phyloP scores from a whole-genome alignment of 306 rosid genomes.

The Lablab purpureus region DNA sequence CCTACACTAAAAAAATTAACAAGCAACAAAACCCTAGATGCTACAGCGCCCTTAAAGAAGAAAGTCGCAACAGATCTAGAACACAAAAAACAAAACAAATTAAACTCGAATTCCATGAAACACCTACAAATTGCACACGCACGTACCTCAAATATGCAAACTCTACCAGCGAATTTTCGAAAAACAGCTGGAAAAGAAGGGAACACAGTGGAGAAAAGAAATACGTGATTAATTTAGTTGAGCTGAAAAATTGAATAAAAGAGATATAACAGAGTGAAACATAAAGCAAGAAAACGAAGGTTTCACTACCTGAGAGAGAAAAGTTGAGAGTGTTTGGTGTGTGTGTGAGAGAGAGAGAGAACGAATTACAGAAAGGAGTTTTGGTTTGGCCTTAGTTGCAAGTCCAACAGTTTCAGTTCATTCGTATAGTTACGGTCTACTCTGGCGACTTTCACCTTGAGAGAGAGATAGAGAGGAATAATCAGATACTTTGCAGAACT shows the following conservation, averaged over 20 bases:
- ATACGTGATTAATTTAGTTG: not conserved
- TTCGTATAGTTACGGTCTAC: conserved; percentile 51
- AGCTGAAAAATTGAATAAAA: conserved; percentile 23
- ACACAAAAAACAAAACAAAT: conserved; percentile 35
- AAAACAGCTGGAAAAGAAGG: conserved; percentile 7
- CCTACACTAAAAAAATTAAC: not conserved
- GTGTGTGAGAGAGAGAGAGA: conserved; percentile 52
- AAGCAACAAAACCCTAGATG: conserved; percentile 48
- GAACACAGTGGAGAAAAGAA: conserved; percentile 15
- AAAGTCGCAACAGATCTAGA: conserved; percentile 54
- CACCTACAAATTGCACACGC: not conserved
- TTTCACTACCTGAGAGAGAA: conserved; percentile 42
- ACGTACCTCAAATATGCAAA: not conserved
- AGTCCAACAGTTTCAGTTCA: conserved; percentile 39
- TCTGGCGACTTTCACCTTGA: conserved; percentile 58
- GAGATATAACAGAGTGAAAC: conserved; percentile 20
- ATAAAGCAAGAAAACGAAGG: conserved; percentile 45
- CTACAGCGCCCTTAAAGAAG: conserved; percentile 3
- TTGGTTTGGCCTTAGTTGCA: not conserved
- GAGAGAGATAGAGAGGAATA: conserved; percentile 11
- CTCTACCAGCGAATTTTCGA: conserved; percentile 6
- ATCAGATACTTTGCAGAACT: conserved; percentile 47
- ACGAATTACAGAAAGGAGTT: conserved; percentile 27
- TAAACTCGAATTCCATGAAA: conserved; percentile 41
- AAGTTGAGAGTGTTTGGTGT: conserved; percentile 43